Base-by-base conservation (phyloP, 768 basidiomycete genomes). In the Rubroboletus satanas region DNA sequence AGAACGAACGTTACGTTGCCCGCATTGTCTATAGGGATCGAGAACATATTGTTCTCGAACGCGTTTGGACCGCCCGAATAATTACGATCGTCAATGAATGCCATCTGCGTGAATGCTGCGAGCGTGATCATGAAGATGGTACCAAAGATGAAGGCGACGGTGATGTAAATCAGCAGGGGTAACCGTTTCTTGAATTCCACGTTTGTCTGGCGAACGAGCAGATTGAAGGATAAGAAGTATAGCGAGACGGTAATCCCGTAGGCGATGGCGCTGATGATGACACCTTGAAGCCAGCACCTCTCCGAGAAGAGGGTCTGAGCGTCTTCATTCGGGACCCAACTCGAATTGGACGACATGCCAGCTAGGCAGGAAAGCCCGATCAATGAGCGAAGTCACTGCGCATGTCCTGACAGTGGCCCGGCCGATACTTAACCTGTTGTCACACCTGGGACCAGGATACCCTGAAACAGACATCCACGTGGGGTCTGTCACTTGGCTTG, bases 41-140 rank as follows among this genome's bases (percentile, higher is more conserved):
- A 58, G 51, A 60, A 73, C 50, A 56, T 54, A 3, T 48, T n/a
- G 8, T 55, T 49, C 18, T 62, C 62, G 33, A 54, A 74, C 9
- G 56, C 61, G 12, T 43, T 62, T 5, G 72, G 71, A 14, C 73
- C 72, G 3, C 70, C 70, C 0, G 66, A 66, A 33, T 63, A 73
- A 44, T 71, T 60, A 5, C 73, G 65, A 44, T 65, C 45, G 49
- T 74, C 65, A 41, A 74, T 64, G 49, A 71, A 73, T 0, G 62
- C 56, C 50, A 69, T 57, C 32, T 70, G 68, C 0, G 61, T 61
- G 39, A 71, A 63, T 17, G 64, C 49, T 1, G 66, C 53, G 12
- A 59, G 52, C 8, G 52, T 29, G 11, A 50, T 15, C 54, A 67
- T 51, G 41, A 55, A 66, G 18, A 66, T 21, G 5, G 66, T 66